Evolutionary conservation across 768 basidiomycete genomes (phyloP).

Genomic region (Tremella fuciformis): DNA sequence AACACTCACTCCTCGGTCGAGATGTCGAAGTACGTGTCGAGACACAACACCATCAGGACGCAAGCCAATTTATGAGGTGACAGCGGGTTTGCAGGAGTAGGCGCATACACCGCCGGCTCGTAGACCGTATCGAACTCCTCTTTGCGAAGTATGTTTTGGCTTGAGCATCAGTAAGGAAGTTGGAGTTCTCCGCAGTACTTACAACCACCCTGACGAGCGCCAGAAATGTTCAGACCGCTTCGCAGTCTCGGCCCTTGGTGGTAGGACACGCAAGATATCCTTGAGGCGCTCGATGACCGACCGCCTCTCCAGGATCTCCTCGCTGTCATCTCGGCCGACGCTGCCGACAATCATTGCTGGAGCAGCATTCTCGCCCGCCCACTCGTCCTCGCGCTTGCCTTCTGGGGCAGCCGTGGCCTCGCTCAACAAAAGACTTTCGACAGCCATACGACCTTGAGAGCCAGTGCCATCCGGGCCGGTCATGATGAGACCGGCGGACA

Average conservation of each 20-base stretch:
- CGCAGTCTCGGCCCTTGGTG: constrained; percentile 29
- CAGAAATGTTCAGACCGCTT: constrained; percentile 29
- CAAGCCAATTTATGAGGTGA: constrained; percentile 46
- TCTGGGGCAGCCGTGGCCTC: constrained; percentile 34
- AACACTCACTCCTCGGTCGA: constrained; percentile 17
- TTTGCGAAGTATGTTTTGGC: constrained; percentile 31
- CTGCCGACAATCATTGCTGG: constrained; percentile 43
- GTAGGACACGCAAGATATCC: constrained; percentile 32
- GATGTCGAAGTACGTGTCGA: constrained; percentile 40
- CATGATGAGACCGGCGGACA: constrained; percentile 1
- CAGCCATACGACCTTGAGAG: constrained; percentile 36
- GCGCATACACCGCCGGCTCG: constrained; percentile 42
- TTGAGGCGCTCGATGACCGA: constrained; percentile 31
- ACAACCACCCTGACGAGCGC: constrained; percentile 32
- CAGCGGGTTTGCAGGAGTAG: constrained; percentile 39
- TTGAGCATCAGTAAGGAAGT: not conserved
- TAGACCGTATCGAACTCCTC: constrained; percentile 40
- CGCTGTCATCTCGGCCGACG: constrained; percentile 17
- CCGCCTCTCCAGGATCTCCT: constrained; percentile 28
- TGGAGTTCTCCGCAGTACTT: not conserved
- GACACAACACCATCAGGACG: constrained; percentile 37
- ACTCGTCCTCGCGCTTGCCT: constrained; percentile 39
- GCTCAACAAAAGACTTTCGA: constrained; percentile 35
- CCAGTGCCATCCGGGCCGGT: constrained; percentile 1
- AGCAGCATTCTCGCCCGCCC: constrained; percentile 46